Percentiles rank a stretch among this genome's conserved stretches.
Evolutionary conservation across 164 flowering plant species (phyloP).

Genomic region (Vitis amurensis): DNA sequence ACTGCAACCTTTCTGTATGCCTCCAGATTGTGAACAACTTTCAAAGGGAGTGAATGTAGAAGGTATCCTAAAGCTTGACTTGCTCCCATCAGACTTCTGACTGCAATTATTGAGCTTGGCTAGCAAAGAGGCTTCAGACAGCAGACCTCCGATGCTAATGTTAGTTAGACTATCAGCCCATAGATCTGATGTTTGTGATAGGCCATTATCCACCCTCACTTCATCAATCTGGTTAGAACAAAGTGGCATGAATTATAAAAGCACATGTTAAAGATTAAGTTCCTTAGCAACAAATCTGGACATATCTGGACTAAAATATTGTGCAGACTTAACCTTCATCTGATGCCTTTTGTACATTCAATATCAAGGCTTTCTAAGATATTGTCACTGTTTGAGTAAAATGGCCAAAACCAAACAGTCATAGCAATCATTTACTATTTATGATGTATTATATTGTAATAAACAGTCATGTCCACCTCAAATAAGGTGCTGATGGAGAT

Average conservation of each 20-base stretch:
- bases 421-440: neutral
- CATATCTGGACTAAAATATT: neutral
- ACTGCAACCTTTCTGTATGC: conserved; percentile 8
- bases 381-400: neutral
- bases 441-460: neutral
- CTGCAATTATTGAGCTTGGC: conserved; percentile 28
- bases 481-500: neutral
- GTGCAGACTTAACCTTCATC: neutral
- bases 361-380: neutral
- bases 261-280: too few species aligned
- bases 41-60: conserved; percentile 16
- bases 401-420: neutral
- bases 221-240: conserved; percentile 27
- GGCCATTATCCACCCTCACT: conserved; percentile 8
- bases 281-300: neutral
- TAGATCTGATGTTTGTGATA: conserved; percentile 21
- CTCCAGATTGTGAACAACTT: conserved; percentile 17
- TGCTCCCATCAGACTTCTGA: conserved; percentile 22
- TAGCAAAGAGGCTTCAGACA: conserved; percentile 69
- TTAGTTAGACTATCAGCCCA: conserved; percentile 51
- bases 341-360: neutral
- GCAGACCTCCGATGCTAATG: conserved; percentile 76
- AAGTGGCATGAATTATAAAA: neutral
- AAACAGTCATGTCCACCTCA: neutral
- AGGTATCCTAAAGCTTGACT: conserved; percentile 9